Base-by-base conservation (phyloP, 495 filamentous ascomycete species). In the Cenococcum geophilum region DNA sequence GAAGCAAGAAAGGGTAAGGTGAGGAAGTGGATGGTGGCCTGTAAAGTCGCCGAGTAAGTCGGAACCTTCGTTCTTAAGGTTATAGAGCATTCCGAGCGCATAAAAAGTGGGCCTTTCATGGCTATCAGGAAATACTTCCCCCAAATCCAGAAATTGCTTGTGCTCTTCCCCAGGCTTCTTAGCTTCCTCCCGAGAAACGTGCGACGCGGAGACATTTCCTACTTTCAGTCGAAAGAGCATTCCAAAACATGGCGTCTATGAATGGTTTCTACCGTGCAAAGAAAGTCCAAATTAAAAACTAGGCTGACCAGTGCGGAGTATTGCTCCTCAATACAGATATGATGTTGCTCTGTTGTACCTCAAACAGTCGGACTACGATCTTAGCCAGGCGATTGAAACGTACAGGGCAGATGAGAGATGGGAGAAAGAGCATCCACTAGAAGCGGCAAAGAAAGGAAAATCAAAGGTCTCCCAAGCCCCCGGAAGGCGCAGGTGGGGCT, bases 331-430 rank as follows among this genome's bases (percentile, higher is more conserved):
- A 54, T 68, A 73, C 60, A 82, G 80, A 64, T 90, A 90, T 59
- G 83, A 89, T 67, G 75, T 88, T 20, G 88, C 88, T 8, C 62
- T 87, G 11, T 68, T 89, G 27, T 92, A 92, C 66, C 72, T 91
- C 27, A 74, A 86, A 57, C 83, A 84, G 67, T 76, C 78, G 16
- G 78, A 80, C 16, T 89, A 87, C 72, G 78, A 89, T 49, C 74
- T 89, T 18, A 79, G 81, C 16, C 65, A 67, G 14, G 88, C 89
- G 1, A 78, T 84, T 0, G 75, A 80, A 34, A 75, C 78, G 5
- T 91, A 79, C 68, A 75, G 78, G 61, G 84, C 76, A 0, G 88
- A 91, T 64, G 87, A 88, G 68, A 72, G 70, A 47, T 91, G 89
- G 89, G 88, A 88, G 69, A 78, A 75, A 58, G 80, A 81, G 36